Base-by-base conservation (phyloP, 1,284 basidiomycete species). In the Sporisorium sorghi region DNA sequence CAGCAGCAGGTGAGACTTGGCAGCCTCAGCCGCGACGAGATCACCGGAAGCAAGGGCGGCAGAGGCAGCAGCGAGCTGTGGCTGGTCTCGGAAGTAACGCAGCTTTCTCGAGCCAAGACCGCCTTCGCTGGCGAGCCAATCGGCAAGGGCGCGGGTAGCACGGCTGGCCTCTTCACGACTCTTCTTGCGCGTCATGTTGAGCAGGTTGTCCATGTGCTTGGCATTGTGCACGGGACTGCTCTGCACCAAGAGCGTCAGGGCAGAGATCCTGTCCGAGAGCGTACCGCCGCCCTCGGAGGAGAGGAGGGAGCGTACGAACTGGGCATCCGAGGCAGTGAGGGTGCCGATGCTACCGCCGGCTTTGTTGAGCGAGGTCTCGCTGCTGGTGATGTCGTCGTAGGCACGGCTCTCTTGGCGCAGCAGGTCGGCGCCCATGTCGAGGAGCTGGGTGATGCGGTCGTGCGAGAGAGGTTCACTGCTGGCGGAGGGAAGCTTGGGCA, bases 1-100 rank as follows among this genome's bases (percentile, higher is more conserved):
- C 3, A 92, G 73, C 11, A 94, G 81, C 0, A 97, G 86, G 83
- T 93, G 90, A 47, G 89, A 87, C 21, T 66, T 64, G 35, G 73
- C 56, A 12, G 74, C 52, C 55, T 65, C 63, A 4, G 50, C 68
- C 15, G 84, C 76, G 24, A 60, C 66, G 9, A 51, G 53, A 19
- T 73, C 61, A 26, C 44, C 33, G 2, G 65, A 71, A 17, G 51
- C 37, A 3, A 70, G 58, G 12, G 74, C 80, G 1, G 59, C 91
- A 0, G 92, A 91, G 15, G 90, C 87, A 3, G 87, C 79, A 12
- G 86, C 73, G 19, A 96, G 85, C 11, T 57, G 58, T 3, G 92
- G 91, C 81, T 98, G 96, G 83, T 99, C 97, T 21, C 92, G 91
- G 85, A 99, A 94, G 73, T 82, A 96, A 90, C 89, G 91, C 37